phyloP scores from a whole-genome alignment of 176 grass and related monocot genomes.

The Guadua angustifolia region DNA sequence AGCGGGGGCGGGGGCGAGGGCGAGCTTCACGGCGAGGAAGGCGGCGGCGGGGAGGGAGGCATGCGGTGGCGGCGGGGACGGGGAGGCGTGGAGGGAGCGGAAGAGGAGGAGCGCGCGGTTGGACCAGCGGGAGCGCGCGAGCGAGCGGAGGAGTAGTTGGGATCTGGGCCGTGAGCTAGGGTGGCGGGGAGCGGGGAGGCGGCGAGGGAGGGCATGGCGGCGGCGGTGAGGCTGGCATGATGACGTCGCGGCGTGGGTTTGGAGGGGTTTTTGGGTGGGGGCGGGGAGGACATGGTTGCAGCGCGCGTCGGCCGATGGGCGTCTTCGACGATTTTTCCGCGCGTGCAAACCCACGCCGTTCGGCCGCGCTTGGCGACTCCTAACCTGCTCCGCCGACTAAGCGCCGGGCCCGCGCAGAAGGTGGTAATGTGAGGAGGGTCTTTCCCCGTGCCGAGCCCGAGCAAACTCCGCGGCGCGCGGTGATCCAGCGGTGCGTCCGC shows the following conservation, averaged over 20 bases:
- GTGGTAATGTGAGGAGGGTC: no score
- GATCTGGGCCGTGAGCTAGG: neutral
- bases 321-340: neutral
- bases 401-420: no score
- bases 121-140: conserved; percentile 59
- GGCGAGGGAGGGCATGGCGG: neutral
- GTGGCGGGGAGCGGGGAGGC: conserved; percentile 15
- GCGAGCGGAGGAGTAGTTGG: neutral
- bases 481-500: no score
- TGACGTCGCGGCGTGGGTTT: neutral
- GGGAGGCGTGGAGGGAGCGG: conserved; percentile 52
- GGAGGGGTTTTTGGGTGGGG: neutral
- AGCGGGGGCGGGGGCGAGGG: conserved; percentile 11
- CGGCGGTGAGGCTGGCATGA: conserved; percentile 8
- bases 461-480: no score
- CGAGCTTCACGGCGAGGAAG: conserved; percentile 64
- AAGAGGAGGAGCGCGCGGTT: conserved; percentile 63
- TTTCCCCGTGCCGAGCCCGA: no score
- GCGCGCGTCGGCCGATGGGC: neutral
- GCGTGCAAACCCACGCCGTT: no score
- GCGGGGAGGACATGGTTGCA: conserved; percentile 10
- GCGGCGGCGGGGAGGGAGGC: conserved; percentile 52
- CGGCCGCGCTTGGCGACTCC: no score
- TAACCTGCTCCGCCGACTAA: no score
- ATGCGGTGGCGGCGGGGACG: conserved; percentile 30